Base-by-base conservation (phyloP, 208 protist genomes). In the Phytomonas sp. region DNA sequence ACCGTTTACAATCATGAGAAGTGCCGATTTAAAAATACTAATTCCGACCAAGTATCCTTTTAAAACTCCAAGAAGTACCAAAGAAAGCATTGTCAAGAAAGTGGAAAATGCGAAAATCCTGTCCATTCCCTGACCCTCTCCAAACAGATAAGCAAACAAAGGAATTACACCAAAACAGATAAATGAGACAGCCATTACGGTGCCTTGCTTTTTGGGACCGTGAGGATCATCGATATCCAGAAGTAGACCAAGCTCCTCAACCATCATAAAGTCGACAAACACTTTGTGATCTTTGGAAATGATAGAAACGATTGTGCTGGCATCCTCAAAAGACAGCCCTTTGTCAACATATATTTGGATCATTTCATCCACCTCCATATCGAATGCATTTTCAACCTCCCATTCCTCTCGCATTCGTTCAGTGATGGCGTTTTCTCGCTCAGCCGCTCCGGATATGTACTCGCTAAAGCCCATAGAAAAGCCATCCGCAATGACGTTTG, bases 231-330 rank as follows among this genome's bases (percentile, higher is more conserved):
- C 85, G 29, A 90, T 63, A 65, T 96, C 88, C 1, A 93, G 33
- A 30, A 94, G 73, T 17, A 98, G 73, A 11, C 95, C 95, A 17
- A 98, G 81, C 74, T 98, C 94, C 71, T 98, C 89, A 20, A 93
- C 84, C 92, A 98, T 97, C 93, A 98, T 97, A 32, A 97, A 93
- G 68, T 97, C 95, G n/a, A 98, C 93, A 71, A 98, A 98, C 51
- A 92, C 78, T 61, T 97, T 93, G 43, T 70, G 84, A 67, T 98
- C 87, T 71, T 97, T 96, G n/a, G 89, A 91, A 66, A 98, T 97
- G 63, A 97, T 96, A 31, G 73, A 79, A n/a, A 98, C 85, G 51
- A 98, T 92, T n/a, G 80, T 88, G 13, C 72, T 76, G 20, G 96
- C 88, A 51, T 98, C 93, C 40, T 97, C 89, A 37, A 89, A 83